These are phyloP conservation scores for Neurospora sp. DNA, from an alignment of 495 filamentous ascomycete species.

Conservation along the genomic window DNA sequence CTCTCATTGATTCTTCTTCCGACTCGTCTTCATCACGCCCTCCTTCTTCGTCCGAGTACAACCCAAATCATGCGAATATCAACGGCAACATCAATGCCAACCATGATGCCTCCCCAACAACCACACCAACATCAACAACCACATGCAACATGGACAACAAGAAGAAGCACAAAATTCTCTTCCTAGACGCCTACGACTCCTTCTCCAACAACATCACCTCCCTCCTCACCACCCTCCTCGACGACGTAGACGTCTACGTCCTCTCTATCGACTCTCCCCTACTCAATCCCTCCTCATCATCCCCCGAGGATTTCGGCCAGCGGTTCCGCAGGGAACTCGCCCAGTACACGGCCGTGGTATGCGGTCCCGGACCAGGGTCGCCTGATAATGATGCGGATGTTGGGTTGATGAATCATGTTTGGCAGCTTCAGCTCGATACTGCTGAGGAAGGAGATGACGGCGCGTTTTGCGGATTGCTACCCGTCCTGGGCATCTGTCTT, in stretches of 20 bases:
- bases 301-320: neutral
- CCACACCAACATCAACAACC: neutral
- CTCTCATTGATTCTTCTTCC: conserved; percentile 9
- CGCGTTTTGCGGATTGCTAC: conserved; percentile 33
- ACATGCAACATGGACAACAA: neutral
- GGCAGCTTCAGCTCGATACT: conserved; percentile 50
- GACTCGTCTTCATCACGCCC: conserved; percentile 3
- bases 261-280: conserved; percentile 58
- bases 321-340: conserved; percentile 36
- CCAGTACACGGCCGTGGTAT: conserved; percentile 64
- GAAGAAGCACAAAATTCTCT: conserved; percentile 43
- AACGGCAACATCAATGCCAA: neutral
- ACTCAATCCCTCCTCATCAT: conserved; percentile 9
- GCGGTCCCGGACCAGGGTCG: conserved; percentile 71
- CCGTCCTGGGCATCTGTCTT: conserved; percentile 82
- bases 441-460: conserved; percentile 28
- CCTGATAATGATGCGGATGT: conserved; percentile 53
- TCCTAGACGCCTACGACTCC: conserved; percentile 90
- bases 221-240: conserved; percentile 55
- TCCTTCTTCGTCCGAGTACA: neutral
- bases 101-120: neutral
- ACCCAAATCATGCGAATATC: neutral
- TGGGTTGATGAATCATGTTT: conserved; percentile 69
- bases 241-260: conserved; percentile 51
- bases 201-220: conserved; percentile 89